These are phyloP conservation scores for Coelastrella sp. DNA, from an alignment of 139 green algal species.

Conservation along the genomic window DNA sequence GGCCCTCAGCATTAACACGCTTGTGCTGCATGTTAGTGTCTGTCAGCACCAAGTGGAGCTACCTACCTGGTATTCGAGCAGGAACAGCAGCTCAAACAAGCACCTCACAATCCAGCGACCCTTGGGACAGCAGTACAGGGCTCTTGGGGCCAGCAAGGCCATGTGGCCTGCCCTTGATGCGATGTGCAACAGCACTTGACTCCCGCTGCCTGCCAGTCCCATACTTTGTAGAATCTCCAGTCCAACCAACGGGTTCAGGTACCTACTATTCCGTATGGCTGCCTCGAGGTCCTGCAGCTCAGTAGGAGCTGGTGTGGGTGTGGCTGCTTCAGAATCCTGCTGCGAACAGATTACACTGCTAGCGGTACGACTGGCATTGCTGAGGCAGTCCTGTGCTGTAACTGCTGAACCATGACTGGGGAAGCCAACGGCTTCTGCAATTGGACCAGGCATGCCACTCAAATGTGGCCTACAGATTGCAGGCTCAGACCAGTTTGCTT, in stretches of 20 bases:
- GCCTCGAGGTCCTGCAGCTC: neutral
- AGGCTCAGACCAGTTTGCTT: too few species aligned
- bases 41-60: neutral
- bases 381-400: neutral
- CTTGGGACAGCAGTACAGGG: neutral
- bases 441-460: too few species aligned
- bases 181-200: neutral
- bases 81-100: slow-evolving; percentile 13
- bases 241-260: neutral
- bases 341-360: neutral
- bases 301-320: neutral
- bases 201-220: neutral
- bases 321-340: neutral
- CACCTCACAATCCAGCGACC: slow-evolving; percentile 14
- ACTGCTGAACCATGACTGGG: too few species aligned
- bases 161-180: neutral
- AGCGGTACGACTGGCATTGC: neutral
- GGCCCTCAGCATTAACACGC: too few species aligned
- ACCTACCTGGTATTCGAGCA: neutral
- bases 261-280: neutral
- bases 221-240: slow-evolving; percentile 20
- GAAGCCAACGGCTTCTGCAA: too few species aligned
- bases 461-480: too few species aligned
- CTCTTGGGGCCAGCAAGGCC: neutral
- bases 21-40: neutral